phyloP scores from a whole-genome alignment of 2,329 filamentous ascomycete genomes.

The Ascochyta lentis region DNA sequence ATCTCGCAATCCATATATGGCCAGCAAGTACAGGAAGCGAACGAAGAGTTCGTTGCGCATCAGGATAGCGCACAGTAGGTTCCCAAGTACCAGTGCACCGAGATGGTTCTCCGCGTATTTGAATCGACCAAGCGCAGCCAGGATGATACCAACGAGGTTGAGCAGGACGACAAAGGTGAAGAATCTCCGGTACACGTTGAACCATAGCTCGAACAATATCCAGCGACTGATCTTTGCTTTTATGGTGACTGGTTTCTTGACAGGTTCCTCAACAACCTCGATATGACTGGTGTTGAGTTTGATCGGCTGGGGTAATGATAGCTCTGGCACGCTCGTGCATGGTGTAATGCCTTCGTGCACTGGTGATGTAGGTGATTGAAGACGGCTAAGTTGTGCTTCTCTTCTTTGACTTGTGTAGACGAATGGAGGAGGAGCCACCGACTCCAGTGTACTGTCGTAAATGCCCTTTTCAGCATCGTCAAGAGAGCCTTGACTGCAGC shows the following conservation, averaged over 20 bases:
- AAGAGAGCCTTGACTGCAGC: constrained; percentile 32
- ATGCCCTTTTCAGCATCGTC: constrained; percentile 46
- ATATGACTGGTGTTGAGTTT: constrained; percentile 27
- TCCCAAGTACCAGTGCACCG: constrained; percentile 43
- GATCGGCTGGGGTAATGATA: constrained; percentile 33
- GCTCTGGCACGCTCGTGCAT: constrained; percentile 40
- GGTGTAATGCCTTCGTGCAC: constrained; percentile 46
- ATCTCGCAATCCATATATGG: constrained; percentile 39
- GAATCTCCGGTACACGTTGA: constrained; percentile 47
- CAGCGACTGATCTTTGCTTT: constrained; percentile 38
- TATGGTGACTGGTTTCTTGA: constrained; percentile 27
- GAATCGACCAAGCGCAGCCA: constrained; percentile 38
- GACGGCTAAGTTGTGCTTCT: constrained; percentile 14
- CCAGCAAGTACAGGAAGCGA: constrained; percentile 41
- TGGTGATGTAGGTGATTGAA: constrained; percentile 32
- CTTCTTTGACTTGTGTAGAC: constrained; percentile 34
- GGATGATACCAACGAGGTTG: constrained; percentile 40
- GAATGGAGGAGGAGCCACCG: constrained; percentile 34
- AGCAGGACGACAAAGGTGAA: constrained; percentile 42
- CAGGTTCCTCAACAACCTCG: constrained; percentile 20
- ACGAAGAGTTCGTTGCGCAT: constrained; percentile 45
- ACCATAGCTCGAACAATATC: constrained; percentile 43
- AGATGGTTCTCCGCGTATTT: constrained; percentile 43
- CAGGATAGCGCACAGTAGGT: constrained; percentile 40
- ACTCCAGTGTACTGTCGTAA: constrained; percentile 32